Evolutionary conservation across 2,329 filamentous ascomycete species (phyloP), one percentile per base, ranked within the genome.

Genomic region (Dothidotthia symphoricarpi): DNA sequence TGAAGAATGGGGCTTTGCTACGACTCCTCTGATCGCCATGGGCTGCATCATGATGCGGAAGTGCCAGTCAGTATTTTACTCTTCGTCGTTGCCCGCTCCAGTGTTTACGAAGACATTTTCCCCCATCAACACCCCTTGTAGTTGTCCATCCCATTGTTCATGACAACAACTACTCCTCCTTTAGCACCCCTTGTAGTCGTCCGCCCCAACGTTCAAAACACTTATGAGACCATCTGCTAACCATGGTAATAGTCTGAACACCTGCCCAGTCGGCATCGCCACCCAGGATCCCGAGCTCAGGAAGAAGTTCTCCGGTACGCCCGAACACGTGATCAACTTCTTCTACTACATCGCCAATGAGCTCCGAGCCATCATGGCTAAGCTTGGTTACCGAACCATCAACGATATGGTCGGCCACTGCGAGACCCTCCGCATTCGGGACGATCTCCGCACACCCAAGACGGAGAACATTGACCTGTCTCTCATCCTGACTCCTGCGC

Each of bases 271-370:
- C 9, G 91, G 91, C 67, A 95, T 97, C 44, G 91, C 91, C 3
- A 95, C 90, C 1, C 91, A 97, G 64, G 90, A 96, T 57, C 89
- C 89, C n/a, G 86, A 91, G 64, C 78, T 97, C 2, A 82, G 91
- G 44, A 86, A 90, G 77, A 97, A 96, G 72, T 96, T 97, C 69
- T 76, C 83, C 53, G 91, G 91, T 46, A 90, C 88, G 1, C 90
- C 91, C 9, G 91, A 97, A 72, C 88, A 96, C 57, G 90, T 95
- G 41, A 96, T 97, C 70, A 97, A 96, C 77, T 96, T 96, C 76
- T 95, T 95, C 74, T 97, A 96, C 74, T 97, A 96, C 61, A 78
- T 97, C 35, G 86, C 91, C 54, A 97, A 97, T 63, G 91, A 97
- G 73, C 81, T 97, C 41, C 85, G 91, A 63, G 88, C 90, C 24